Evolutionary conservation across 768 basidiomycete genomes (phyloP), one percentile per base, ranked within the genome.

Genomic region (Suillus subluteus): DNA sequence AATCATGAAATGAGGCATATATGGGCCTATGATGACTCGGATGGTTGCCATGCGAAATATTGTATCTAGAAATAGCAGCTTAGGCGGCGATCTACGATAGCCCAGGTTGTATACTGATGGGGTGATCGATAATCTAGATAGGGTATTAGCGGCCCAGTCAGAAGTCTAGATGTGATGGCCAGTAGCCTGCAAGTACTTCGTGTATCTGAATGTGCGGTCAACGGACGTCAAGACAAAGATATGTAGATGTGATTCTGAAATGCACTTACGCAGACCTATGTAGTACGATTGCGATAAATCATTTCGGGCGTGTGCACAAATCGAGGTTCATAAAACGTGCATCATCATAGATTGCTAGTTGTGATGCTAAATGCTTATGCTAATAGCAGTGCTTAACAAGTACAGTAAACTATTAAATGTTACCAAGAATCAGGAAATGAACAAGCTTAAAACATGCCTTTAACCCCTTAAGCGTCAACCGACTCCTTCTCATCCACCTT

Each of bases 401-500:
- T 63, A 63, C 56, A 63, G 50, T 63, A 63, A n/a, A 63, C 32
- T 32, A 63, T 18, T 37, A 61, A 21, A 61, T n/a, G 15, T 52
- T 62, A 63, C 21, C n/a, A 37, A 56, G 23, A 62, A 3, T 13
- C 18, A 40, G 18, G 15, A 58, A 63, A 62, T 32, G 26, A 40
- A 15, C 38, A 26, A 26, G 38, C 15, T 58, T 26, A 26, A 26
- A 58, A 40, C 8, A 30, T 55, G 18, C 26, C 23, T 18, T 26
- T 16, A 8, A 11, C 16, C 40, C 16, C 41, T 50, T 44, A 65
- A 30, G 44, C 63, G 11, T 65, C 32, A 15, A 6, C 13, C 4
- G 40, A 41, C 21, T 46, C 32, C 50, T 66, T 66, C 8, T 40
- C 65, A 26, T 70, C 66, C 1, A 1, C 50, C 66, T 72, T 71